Conservation (phyloP, 2,329 filamentous ascomycete genomes). For the Ceratocystis harringtonii region DNA sequence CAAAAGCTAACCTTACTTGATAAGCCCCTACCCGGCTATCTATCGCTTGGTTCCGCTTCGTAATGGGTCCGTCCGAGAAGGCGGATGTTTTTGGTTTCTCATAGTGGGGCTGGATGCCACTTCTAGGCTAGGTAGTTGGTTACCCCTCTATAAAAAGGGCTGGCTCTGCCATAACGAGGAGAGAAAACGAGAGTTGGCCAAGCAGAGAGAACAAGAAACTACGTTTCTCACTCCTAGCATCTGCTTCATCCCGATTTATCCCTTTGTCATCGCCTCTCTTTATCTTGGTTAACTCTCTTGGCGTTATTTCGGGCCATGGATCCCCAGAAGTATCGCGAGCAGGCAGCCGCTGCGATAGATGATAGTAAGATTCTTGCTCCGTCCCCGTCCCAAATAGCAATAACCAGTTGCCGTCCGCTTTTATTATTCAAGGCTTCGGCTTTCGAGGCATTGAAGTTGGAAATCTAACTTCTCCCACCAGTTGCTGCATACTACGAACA, state of each 20-base stretch:
- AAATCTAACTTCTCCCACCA: conserved; percentile 25
- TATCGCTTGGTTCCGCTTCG: not conserved
- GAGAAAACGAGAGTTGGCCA: not conserved
- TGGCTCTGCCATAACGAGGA: not conserved
- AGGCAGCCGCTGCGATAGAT: conserved; percentile 64
- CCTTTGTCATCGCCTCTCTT: not conserved
- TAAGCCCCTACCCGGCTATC: not conserved
- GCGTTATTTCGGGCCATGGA: conserved; percentile 43
- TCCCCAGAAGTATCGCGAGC: conserved; percentile 58
- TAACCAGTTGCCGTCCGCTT: not conserved
- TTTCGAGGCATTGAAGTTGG: not conserved
- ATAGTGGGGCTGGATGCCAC: not conserved
- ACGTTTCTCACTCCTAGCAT: not conserved
- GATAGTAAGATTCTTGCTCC: conserved; percentile 48
- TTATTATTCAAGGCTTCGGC: too few species aligned
- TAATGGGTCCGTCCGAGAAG: not conserved
- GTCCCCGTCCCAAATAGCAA: conserved; percentile 9
- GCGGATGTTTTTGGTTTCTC: not conserved
- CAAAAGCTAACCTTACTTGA: not conserved
- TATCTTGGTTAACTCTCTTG: not conserved
- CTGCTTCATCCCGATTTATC: not conserved
- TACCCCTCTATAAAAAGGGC: not conserved
- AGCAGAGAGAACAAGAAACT: not conserved
- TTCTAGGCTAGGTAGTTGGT: not conserved
- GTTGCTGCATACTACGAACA: conserved; percentile 74